A percentile compares a stretch with the other conserved stretches of the same genome.
Evolutionary conservation across 140 eudicot species (phyloP).

Genomic region (Stevia rebaudiana): DNA sequence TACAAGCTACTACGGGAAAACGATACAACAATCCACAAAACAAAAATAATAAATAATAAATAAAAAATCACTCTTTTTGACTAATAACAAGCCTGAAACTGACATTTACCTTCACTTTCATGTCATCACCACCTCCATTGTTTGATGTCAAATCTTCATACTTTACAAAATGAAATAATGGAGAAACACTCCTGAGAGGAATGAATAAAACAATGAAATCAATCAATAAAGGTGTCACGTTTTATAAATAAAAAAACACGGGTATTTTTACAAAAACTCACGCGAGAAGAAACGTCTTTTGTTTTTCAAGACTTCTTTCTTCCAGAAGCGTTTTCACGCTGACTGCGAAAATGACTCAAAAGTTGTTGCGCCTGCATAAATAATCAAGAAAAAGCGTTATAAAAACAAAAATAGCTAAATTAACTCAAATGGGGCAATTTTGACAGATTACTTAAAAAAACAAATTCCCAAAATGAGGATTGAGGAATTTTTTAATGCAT

Average conservation of each 20-base stretch:
- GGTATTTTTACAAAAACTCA: conserved; percentile 8
- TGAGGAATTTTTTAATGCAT: neutral
- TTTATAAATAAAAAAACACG: neutral
- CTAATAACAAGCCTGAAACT: conserved; percentile 25
- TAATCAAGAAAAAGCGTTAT: conserved; percentile 20
- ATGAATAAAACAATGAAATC: neutral
- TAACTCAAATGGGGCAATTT: neutral
- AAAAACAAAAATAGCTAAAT: neutral
- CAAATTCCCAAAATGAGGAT: neutral
- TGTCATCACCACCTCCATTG: conserved; percentile 16
- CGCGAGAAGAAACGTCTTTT: conserved; percentile 2
- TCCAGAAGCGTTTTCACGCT: conserved; percentile 62
- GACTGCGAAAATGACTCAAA: conserved; percentile 85
- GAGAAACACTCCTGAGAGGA: neutral
- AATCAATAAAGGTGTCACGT: neutral
- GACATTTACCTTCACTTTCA: conserved; percentile 23
- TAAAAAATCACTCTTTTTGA: conserved; percentile 7
- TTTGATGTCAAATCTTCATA: neutral
- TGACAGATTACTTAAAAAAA: neutral
- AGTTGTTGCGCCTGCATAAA: conserved; percentile 84
- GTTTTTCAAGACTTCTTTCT: conserved; percentile 53
- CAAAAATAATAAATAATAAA: neutral
- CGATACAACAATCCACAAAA: conserved; percentile 17
- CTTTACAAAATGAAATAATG: conserved; percentile 7
- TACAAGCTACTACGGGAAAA: conserved; percentile 13